These are phyloP conservation scores for Xylaria flabelliformis DNA, from an alignment of 495 filamentous ascomycete genomes.

Conservation along the genomic window DNA sequence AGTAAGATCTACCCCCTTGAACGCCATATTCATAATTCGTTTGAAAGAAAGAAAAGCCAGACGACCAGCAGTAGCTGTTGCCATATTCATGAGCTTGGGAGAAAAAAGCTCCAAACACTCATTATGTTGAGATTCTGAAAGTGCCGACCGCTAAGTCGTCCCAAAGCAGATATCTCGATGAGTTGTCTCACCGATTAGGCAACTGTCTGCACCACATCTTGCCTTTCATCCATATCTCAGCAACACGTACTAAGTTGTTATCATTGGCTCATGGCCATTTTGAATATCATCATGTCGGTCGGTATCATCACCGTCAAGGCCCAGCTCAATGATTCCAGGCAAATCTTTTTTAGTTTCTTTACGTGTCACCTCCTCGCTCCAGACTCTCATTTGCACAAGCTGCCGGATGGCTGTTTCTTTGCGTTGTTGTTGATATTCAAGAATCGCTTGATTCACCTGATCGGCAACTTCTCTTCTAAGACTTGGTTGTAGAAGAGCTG, in stretches of 20 bases:
- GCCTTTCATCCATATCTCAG: neutral
- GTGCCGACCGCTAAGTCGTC: neutral
- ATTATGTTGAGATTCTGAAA: neutral
- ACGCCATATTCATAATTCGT: slow-evolving; percentile 16
- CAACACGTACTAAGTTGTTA: slow-evolving; percentile 49
- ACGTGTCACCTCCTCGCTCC: slow-evolving; percentile 81
- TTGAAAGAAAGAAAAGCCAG: neutral
- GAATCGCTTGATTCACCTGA: slow-evolving; percentile 85
- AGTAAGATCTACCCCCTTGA: neutral
- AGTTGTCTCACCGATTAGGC: neutral
- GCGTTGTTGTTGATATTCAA: slow-evolving; percentile 70
- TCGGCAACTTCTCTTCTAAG: slow-evolving; percentile 83
- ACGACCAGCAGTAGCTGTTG: too few relatives aligned
- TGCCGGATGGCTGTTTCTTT: slow-evolving; percentile 81
- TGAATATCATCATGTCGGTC: slow-evolving; percentile 35
- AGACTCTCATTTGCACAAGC: slow-evolving; percentile 80
- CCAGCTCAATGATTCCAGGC: slow-evolving; percentile 73
- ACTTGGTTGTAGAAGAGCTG: slow-evolving; percentile 75
- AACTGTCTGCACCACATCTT: neutral
- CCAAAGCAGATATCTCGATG: neutral
- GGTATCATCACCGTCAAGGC: slow-evolving; percentile 61
- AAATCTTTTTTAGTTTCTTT: slow-evolving; percentile 73
- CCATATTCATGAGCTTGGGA: neutral
- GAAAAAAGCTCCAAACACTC: neutral
- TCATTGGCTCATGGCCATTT: slow-evolving; percentile 66